Evolutionary conservation across 139 green algal genomes (phyloP), one percentile per base, ranked within the genome.

Genomic region (Zygnema cylindricum): DNA sequence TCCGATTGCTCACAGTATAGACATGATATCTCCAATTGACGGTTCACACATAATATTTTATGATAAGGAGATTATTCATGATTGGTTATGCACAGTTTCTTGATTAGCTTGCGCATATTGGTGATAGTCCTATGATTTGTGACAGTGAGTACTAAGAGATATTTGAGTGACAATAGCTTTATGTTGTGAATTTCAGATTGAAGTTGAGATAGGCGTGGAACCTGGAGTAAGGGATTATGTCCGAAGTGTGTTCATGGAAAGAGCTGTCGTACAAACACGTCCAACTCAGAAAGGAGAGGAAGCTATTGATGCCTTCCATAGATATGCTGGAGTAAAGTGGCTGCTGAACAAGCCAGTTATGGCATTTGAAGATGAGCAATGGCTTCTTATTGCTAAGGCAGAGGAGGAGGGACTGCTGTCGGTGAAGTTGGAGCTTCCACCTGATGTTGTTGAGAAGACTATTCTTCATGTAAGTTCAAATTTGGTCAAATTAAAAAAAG

Each of bases 261-360:
- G 89, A 32, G 94, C 92, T 2, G 63, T 90, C 40, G 86, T 97
- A 35, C 90, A 49, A 21, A 95, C 93, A 16, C 85, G 77, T 0
- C 93, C 95, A 0, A 98, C 87, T 0, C 25, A 30, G 1, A 81
- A 81, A 39, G 81, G 36, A 30, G 43, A 41, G 39, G 38, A 87
- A 94, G 88, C 86, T 16, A 87, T 94, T 63, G 94, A 97, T 83
- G 88, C 94, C 23, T 96, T 95, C 90, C 95, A 98, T 76, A 92
- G 85, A 7, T 94, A 94, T 55, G 95, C 92, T 22, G 63, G 81
- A 25, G 93, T 95, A 30, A 96, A 96, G 76, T 93, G 94, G 25
- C 93, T 98, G 78, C 75, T 76, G 1, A 87, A 93, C 23, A 98
- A 98, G 92, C 94, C 92, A 0, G 54, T 97, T 38, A 0, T 3